Base-by-base conservation (phyloP, 805 yeast species). In the Blastobotrys mokoenaii region DNA sequence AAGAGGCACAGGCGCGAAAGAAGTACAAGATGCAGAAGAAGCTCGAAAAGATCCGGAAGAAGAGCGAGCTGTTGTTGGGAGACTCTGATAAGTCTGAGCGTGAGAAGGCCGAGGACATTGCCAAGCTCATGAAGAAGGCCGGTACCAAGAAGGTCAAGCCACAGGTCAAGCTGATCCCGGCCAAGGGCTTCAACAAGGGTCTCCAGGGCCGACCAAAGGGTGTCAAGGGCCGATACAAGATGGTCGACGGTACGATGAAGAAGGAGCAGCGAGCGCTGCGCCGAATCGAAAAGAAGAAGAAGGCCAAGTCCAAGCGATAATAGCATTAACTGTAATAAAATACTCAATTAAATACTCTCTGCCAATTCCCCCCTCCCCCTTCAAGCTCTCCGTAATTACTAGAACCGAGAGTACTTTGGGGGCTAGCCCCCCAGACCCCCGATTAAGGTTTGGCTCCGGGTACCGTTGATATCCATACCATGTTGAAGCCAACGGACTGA, bases 201-300 rank as follows among this genome's bases (percentile, higher is more conserved):
- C 68, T 89, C 43, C 72, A 84, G 55, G 98, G 98, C 46, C 83
- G 99, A 71, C 99, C 99, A 36, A 83, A 79, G 69, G 99, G 98
- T 64, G 79, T 93, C 55, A 87, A 81, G 66, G 99, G 99, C 68
- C 88, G 86, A 64, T 93, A 93, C 71, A 93, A 86, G 82, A 93
- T 93, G 98, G 97, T 93, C 56, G 99, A 93, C 68, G 97, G 97
- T 73, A 85, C 82, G 16, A 72, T 87, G 83, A 93, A 93, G 84
- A 93, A 93, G 65, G 99, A 93, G 69, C 89, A 84, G 73, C 74
- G 98, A 55, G 96, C 97, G 11, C 71, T 90, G 60, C 81, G 77
- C 61, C 80, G 97, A 63, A 85, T 89, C 54, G 84, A 87, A 20
- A 93, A 89, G 75, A 87, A 85, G 71, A 73, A 82, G 60, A 84